Evolutionary conservation across 768 basidiomycete species (phyloP), one percentile per base, ranked within the genome.

Genomic region (Myochromella boudieri): DNA sequence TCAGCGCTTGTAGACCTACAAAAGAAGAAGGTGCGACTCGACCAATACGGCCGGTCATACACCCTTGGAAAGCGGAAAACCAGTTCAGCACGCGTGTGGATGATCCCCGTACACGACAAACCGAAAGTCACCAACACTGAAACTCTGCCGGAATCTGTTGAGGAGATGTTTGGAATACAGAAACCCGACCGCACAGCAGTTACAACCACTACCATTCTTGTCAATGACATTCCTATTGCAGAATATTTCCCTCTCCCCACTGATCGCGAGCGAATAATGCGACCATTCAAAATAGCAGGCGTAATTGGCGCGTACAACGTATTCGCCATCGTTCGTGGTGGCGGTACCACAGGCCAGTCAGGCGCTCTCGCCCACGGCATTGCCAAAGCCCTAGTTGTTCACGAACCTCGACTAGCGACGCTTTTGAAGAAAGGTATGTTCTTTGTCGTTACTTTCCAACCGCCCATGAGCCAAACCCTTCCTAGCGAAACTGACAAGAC

Each of bases 341-440:
- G 95, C 11, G 95, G 95, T 1, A 84, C 80, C n/a, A 86, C 88
- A 0, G 93, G 95, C 2, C 94, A 97, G 62, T 86, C 91, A n/a
- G 92, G 86, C 14, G 94, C 94, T 3, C 68, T 95, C 18, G 81
- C 84, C 0, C 77, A 85, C 49, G 91, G 84, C 29, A 82, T 92
- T 48, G 77, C 87, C 6, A 85, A 85, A 59, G 90, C 81, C 14
- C 71, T 93, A 20, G 80, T 80, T 3, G 81, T 81, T 8, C 87
- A 89, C 53, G 82, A 80, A 27, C 84, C 87, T 2, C 78, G 79
- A 10, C 70, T 87, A 3, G 79, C 80, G 44, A 64, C 68, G 3
- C 71, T 91, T 33, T 68, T 99, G 55, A 77, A 78, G 60, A 81
- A 80, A 77, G 85, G 95, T 93, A 59, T 36, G 80, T 68, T 21